phyloP scores from a whole-genome alignment of 2,329 filamentous ascomycete genomes.

The Ophiocordyceps camponoti-floridani region DNA sequence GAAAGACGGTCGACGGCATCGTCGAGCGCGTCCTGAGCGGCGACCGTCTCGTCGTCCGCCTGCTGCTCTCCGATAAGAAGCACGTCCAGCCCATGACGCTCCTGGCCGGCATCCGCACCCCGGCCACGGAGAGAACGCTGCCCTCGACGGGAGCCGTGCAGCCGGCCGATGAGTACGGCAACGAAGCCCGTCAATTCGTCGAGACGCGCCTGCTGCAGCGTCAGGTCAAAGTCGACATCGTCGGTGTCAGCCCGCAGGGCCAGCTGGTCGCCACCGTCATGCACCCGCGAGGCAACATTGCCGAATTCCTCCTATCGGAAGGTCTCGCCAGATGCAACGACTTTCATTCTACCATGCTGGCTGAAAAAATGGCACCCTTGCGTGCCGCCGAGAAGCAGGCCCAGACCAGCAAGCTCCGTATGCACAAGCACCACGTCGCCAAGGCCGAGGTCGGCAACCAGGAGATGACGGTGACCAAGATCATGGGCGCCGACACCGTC shows the following conservation, averaged over 20 bases:
- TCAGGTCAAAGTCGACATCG: constrained; percentile 62
- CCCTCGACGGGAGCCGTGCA: constrained; percentile 64
- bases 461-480: constrained; percentile 70
- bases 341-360: constrained; percentile 85
- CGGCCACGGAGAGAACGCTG: constrained; percentile 72
- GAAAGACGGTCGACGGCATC: constrained; percentile 65
- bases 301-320: constrained; percentile 73
- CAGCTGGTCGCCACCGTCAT: constrained; percentile 78
- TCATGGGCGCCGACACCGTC: constrained; percentile 79
- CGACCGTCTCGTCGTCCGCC: constrained; percentile 71
- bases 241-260: constrained; percentile 77
- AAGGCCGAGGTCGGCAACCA: constrained; percentile 48
- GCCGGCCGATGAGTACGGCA: constrained; percentile 74
- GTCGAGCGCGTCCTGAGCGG: constrained; percentile 85
- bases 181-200: constrained; percentile 76
- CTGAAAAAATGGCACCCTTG: constrained; percentile 69
- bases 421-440: constrained; percentile 68
- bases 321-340: constrained; percentile 87
- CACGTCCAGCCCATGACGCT: constrained; percentile 82
- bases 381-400: constrained; percentile 77
- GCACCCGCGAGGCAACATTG: constrained; percentile 84
- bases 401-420: constrained; percentile 54
- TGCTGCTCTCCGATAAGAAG: constrained; percentile 64
- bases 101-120: constrained; percentile 74
- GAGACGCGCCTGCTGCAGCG: constrained; percentile 76